phyloP scores from a whole-genome alignment of 2,329 filamentous ascomycete genomes.

The Balansia obtecta region DNA sequence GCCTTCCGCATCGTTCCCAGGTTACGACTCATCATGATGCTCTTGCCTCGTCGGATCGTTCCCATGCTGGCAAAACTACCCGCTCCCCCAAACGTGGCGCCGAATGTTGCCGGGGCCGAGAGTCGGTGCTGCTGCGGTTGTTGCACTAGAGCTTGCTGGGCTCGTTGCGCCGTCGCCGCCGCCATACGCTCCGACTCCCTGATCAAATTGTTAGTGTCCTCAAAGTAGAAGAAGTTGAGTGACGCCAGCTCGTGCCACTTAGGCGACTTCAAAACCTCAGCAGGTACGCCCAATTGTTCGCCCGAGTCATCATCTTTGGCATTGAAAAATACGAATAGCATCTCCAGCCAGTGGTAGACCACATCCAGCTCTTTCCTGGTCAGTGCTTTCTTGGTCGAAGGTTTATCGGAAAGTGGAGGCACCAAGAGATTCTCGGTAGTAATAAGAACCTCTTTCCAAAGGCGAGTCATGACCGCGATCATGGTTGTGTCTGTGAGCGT shows the following conservation, averaged over 20 bases:
- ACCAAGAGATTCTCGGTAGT: slow-evolving; percentile 85
- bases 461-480: slow-evolving; percentile 92
- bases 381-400: slow-evolving; percentile 71
- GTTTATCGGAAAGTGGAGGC: slow-evolving; percentile 89
- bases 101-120: slow-evolving; percentile 48
- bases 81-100: slow-evolving; percentile 21
- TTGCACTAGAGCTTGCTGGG: slow-evolving; percentile 53
- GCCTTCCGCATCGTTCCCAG: slow-evolving; percentile 91
- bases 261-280: slow-evolving; percentile 85
- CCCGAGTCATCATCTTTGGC: slow-evolving; percentile 72
- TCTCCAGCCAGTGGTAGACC: slow-evolving; percentile 85
- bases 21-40: slow-evolving; percentile 89
- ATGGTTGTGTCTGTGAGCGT: slow-evolving; percentile 92
- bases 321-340: slow-evolving; percentile 91
- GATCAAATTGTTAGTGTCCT: slow-evolving; percentile 79
- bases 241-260: slow-evolving; percentile 97
- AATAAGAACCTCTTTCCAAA: slow-evolving; percentile 95
- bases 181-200: slow-evolving; percentile 96
- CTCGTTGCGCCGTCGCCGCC: slow-evolving; percentile 64
- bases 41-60: slow-evolving; percentile 55
- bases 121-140: slow-evolving; percentile 47
- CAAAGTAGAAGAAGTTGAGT: slow-evolving; percentile 97
- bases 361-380: slow-evolving; percentile 84
- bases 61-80: slow-evolving; percentile 52
- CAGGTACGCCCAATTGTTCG: slow-evolving; percentile 75